Percentiles rank a stretch among this genome's conserved stretches.
phyloP scores from a whole-genome alignment of 2,329 filamentous ascomycete species.

The Colletotrichum eleusines region DNA sequence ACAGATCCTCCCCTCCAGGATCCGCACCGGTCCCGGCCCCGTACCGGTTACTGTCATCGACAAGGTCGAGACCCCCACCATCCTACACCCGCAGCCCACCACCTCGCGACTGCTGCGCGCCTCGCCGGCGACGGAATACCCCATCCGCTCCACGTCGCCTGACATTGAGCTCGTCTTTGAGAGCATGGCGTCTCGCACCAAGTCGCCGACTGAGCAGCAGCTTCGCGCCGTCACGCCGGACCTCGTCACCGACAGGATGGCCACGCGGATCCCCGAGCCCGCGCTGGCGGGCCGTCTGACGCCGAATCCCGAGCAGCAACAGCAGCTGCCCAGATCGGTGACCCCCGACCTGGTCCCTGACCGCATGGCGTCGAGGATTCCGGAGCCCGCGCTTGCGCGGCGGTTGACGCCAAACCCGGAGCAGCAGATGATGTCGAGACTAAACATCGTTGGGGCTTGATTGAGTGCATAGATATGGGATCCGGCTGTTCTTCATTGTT shows the following conservation, averaged over 20 bases:
- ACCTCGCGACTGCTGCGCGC: constrained; percentile 67
- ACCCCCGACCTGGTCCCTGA: constrained; percentile 70
- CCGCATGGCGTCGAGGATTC: constrained; percentile 54
- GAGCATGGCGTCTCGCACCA: constrained; percentile 38
- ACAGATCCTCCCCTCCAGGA: constrained; percentile 67
- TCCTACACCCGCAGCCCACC: constrained; percentile 66
- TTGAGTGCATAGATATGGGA: background rate
- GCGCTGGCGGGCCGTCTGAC: constrained; percentile 58
- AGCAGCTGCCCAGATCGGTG: constrained; percentile 50
- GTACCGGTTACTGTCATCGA: constrained; percentile 57
- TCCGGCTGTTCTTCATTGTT: background rate
- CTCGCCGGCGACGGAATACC: constrained; percentile 67
- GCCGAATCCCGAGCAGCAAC: constrained; percentile 60
- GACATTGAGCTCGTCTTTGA: constrained; percentile 39
- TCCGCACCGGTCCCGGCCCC: constrained; percentile 64
- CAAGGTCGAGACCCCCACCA: constrained; percentile 58
- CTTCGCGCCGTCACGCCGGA: constrained; percentile 64
- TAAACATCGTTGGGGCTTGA: constrained; percentile 47
- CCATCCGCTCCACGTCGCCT: constrained; percentile 57
- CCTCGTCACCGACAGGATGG: constrained; percentile 64
- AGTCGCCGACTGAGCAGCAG: constrained; percentile 56
- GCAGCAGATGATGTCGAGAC: constrained; percentile 51
- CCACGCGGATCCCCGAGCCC: constrained; percentile 58
- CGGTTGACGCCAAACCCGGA: constrained; percentile 64
- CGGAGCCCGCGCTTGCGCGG: constrained; percentile 58